Evolutionary conservation across 306 rosid species (phyloP), one percentile per base, ranked within the genome.

Genomic region (Coriaria nepalensis): DNA sequence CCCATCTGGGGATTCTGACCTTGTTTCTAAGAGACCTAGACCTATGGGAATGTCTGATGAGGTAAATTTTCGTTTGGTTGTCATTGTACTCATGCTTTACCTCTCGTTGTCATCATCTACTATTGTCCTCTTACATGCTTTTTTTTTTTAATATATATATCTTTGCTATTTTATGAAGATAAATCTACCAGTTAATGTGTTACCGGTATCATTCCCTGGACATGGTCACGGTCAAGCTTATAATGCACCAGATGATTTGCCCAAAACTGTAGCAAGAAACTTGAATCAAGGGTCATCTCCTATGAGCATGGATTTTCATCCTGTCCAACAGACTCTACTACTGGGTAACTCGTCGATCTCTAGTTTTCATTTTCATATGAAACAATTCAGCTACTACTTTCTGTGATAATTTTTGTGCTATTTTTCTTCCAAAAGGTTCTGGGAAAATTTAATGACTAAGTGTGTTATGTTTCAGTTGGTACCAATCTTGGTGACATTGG

Each of bases 231-330:
- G 74, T 56, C 98, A 85, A 57, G 60, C 87, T 15, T 79, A 84
- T 63, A 85, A 65, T 68, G 75, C 93, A 33, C 87, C 86, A 0
- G 98, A 90, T 62, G 98, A 81, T 71, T 73, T 90, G 55, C 98
- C 98, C 0, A 90, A 73, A 81, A 64, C 67, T 40, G 92, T 90
- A 4, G 13, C 72, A 45, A 76, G 85, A 45, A 81, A 76, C 52
- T 75, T 90, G 55, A 81, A 81, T 52, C 98, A 85, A 76, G 98
- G 95, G 54, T 90, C 98, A 49, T 67, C 87, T 48, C 98, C 98
- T 37, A 81, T 81, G 98, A 90, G 95, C 94, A 81, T 90, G 98
- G 98, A 90, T 67, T 90, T 90, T 45, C 98, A 90, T 79, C 98
- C 98, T 42, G 53, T 59, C 54, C 94, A 90, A 65, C 98, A 79